Base-by-base conservation (phyloP, 2,329 filamentous ascomycete species). In the Aureobasidium sp. region DNA sequence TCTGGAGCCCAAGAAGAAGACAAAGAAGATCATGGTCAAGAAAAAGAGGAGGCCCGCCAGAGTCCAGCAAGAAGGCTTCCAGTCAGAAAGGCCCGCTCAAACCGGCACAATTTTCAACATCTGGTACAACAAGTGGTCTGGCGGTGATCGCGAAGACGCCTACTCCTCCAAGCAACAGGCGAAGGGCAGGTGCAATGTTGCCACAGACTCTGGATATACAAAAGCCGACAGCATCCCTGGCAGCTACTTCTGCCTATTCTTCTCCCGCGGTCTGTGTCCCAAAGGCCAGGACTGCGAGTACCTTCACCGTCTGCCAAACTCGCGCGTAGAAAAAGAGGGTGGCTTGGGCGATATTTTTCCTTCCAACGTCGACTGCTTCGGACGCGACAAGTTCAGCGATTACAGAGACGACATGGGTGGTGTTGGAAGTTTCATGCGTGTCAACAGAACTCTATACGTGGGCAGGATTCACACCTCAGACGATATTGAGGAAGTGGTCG, bases 91-190 rank as follows among this genome's bases (percentile, higher is more conserved):
- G 4, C 91, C 92, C 17, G 89, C 90, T 1, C 92, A 97, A 70
- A 97, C 93, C 0, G 94, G 94, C 59, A 96, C 90, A 0, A 91
- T 92, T 63, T 99, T 94, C 82, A 99, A 99, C 76, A 95, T 96
- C 71, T 97, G 92, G 93, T 96, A 97, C 78, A 97, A 96, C 79
- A 97, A 97, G 77, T 97, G 93, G 92, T 89, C 87, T 0, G 94
- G 94, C 67, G 94, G 94, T 70, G 94, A 99, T 76, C 85, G 91
- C 64, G 93, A 97, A 72, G 91, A 95, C 78, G 91, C 92, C 69
- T 91, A 93, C 71, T 83, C 91, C 4, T 90, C 88, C 39, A 88
- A 97, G 72, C 89, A 87, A 25, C 84, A 87, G 15, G 93, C 94
- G 3, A 87, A 88, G 66, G 88, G 88, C 2, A 89, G 95, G 61